A percentile compares a stretch with the other conserved stretches of the same genome.
Evolutionary conservation across 148 eudicot species (phyloP).

Genomic region (Rhododendron williamsianum): DNA sequence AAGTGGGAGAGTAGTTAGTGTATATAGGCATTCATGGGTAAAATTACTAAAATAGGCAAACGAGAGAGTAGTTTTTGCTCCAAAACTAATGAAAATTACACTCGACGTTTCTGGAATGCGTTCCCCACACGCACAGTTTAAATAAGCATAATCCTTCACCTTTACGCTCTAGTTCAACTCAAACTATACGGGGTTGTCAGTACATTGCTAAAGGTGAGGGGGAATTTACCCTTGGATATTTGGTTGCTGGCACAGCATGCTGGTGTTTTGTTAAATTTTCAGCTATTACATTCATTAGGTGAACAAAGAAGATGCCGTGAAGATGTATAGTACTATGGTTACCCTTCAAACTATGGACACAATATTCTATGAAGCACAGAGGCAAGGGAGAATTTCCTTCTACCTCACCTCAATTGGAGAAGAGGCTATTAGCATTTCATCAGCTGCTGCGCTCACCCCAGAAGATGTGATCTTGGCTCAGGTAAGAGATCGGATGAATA

Average conservation of each 20-base stretch:
- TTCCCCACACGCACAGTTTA: background rate
- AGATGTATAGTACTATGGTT: slow-evolving; percentile 71
- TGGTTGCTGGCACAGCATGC: background rate
- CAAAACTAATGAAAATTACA: background rate
- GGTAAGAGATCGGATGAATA: slow-evolving; percentile 28
- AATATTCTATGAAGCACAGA: slow-evolving; percentile 72
- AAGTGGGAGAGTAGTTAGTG: background rate
- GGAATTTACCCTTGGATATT: background rate
- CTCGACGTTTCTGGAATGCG: background rate
- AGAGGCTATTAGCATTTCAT: slow-evolving; percentile 82
- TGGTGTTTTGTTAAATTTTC: background rate
- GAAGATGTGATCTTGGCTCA: slow-evolving; percentile 76
- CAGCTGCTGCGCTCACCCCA: slow-evolving; percentile 75
- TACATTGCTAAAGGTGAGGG: background rate
- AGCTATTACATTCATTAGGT: slow-evolving; percentile 29
- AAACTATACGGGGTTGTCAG: background rate
- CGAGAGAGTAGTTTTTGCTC: background rate
- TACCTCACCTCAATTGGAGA: slow-evolving; percentile 71
- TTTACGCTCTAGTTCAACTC: background rate
- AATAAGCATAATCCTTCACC: background rate
- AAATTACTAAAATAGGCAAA: background rate
- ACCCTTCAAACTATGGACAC: slow-evolving; percentile 91
- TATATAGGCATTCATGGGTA: too few species aligned
- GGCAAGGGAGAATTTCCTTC: slow-evolving; percentile 93
- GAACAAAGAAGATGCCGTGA: slow-evolving; percentile 52